A percentile compares a stretch with the other conserved stretches of the same genome.
These are phyloP conservation scores for Bolboschoenoplectus hybrid DNA, from an alignment of 202 grass and related monocot species.

Conservation along the genomic window DNA sequence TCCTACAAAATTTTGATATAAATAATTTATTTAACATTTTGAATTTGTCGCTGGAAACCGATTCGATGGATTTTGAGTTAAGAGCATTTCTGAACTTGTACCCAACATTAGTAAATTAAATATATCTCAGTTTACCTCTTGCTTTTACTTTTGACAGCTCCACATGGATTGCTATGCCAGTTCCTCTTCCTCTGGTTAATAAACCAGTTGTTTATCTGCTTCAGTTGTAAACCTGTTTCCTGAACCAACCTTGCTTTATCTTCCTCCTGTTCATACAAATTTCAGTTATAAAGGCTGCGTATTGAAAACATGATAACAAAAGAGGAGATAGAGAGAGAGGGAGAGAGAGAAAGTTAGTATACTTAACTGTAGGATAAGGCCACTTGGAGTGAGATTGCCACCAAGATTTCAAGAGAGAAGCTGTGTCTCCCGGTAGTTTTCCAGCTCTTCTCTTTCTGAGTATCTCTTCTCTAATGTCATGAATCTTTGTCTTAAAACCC, in stretches of 20 bases:
- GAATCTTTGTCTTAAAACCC: slow-evolving; percentile 95
- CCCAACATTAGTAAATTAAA: too few relatives aligned
- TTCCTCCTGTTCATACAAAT: slow-evolving; percentile 65
- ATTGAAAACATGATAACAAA: slow-evolving; percentile 21
- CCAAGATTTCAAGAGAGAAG: slow-evolving; percentile 86
- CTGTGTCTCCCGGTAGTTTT: slow-evolving; percentile 89
- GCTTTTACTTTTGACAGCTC: slow-evolving; percentile 84
- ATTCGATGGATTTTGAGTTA: too few relatives aligned
- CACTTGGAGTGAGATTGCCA: slow-evolving; percentile 97
- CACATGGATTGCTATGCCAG: slow-evolving; percentile 91
- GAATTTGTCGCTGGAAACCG: too few relatives aligned
- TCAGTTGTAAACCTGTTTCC: slow-evolving; percentile 94
- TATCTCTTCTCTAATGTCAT: slow-evolving; percentile 97
- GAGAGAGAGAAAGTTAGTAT: neutral
- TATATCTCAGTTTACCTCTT: slow-evolving; percentile 64
- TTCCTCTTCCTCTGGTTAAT: slow-evolving; percentile 99
- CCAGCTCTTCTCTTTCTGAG: slow-evolving; percentile 95
- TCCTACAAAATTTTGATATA: too few relatives aligned
- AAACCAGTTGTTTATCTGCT: slow-evolving; percentile 99
- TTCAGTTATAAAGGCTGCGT: slow-evolving; percentile 9
- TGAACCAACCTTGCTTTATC: slow-evolving; percentile 91
- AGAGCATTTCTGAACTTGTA: too few relatives aligned
- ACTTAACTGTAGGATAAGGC: slow-evolving; percentile 93
- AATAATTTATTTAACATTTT: too few relatives aligned
- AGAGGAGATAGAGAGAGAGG: neutral